Conservation (phyloP, 2,329 filamentous ascomycete species). For the Passalora sequoiae region DNA sequence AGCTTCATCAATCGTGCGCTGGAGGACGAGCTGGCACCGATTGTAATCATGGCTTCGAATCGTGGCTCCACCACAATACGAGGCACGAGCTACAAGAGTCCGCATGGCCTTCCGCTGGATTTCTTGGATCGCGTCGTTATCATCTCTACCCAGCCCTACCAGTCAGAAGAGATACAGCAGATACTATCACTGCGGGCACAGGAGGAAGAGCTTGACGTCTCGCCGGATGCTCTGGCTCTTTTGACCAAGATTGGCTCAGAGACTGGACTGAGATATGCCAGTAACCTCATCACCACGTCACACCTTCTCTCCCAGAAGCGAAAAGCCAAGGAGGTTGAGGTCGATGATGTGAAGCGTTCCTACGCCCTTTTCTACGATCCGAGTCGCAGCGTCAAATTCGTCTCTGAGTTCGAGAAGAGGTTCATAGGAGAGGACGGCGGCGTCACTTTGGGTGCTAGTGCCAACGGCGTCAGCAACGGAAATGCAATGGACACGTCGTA, state of each 20-base stretch:
- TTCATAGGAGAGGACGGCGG: constrained; percentile 82
- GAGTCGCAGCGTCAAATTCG: constrained; percentile 79
- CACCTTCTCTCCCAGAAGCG: constrained; percentile 83
- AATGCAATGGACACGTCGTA: constrained; percentile 63
- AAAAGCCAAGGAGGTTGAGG: constrained; percentile 72
- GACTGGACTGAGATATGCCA: constrained; percentile 88
- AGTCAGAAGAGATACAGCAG: constrained; percentile 77
- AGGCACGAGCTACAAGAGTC: constrained; percentile 87
- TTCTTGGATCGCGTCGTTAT: constrained; percentile 96
- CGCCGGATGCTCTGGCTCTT: constrained; percentile 81
- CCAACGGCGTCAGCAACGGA: constrained; percentile 20
- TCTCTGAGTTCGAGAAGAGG: constrained; percentile 82
- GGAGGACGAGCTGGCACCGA: constrained; percentile 88
- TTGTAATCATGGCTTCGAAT: constrained; percentile 99
- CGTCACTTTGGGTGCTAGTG: constrained; percentile 62
- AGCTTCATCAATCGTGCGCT: constrained; percentile 96
- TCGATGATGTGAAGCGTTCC: constrained; percentile 87
- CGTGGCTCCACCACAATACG: constrained; percentile 85
- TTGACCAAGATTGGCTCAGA: constrained; percentile 95
- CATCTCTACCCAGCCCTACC: constrained; percentile 86
- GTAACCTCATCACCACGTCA: constrained; percentile 93
- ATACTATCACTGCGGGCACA: constrained; percentile 89
- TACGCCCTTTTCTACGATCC: constrained; percentile 94
- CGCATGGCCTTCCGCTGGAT: constrained; percentile 89
- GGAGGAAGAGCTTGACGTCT: constrained; percentile 92